phyloP scores from a whole-genome alignment of 805 yeast genomes.

The Trichomonascus vanleenenianus region DNA sequence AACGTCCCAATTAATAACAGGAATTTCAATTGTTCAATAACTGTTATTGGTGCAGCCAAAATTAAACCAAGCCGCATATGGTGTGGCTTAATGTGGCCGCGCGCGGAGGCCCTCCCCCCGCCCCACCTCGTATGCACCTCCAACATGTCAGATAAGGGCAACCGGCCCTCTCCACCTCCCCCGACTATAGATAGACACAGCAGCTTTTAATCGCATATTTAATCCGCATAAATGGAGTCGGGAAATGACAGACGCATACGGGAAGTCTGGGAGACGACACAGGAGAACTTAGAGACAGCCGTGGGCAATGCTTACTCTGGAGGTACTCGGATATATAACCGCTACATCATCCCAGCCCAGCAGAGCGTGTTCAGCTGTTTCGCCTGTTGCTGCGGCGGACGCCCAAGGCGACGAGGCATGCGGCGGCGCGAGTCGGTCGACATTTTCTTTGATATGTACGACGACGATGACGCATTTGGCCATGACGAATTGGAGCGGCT shows the following conservation, averaged over 20 bases:
- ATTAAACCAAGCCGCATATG: too few species aligned
- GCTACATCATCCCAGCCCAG: conserved; percentile 12
- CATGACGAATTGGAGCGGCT: conserved; percentile 22
- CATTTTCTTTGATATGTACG: conserved; percentile 23
- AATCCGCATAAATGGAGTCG: conserved; percentile 5
- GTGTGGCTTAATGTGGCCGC: too few species aligned
- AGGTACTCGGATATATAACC: conserved; percentile 11
- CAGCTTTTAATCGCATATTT: not conserved
- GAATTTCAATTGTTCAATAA: too few species aligned
- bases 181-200: too few species aligned
- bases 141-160: too few species aligned
- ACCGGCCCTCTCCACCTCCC: too few species aligned
- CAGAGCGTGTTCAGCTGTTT: conserved; percentile 5
- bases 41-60: too few species aligned
- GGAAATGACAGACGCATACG: conserved; percentile 14
- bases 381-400: conserved; percentile 5
- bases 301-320: conserved; percentile 19
- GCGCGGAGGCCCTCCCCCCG: too few species aligned
- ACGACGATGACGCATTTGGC: conserved; percentile 21
- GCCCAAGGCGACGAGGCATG: conserved; percentile 8
- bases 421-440: conserved; percentile 17
- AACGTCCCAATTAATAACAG: too few species aligned
- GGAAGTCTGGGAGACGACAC: conserved; percentile 20
- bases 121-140: too few species aligned
- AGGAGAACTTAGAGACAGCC: conserved; percentile 22